phyloP scores from a whole-genome alignment of 2,329 filamentous ascomycete genomes.

The Fusarium chlamydosporum region DNA sequence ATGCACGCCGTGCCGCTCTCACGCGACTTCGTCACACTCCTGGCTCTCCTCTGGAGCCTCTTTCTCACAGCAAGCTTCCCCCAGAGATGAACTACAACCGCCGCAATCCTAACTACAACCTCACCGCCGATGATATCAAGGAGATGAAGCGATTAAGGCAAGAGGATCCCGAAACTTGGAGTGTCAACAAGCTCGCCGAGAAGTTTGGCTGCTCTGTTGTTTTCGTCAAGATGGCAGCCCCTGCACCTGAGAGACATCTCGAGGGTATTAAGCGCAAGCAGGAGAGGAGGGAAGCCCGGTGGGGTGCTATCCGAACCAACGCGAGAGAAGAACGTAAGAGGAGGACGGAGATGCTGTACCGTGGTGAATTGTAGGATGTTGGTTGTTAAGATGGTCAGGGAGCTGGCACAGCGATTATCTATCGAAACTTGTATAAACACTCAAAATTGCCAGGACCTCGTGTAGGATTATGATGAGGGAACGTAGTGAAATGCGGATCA shows the following conservation, averaged over 20 bases:
- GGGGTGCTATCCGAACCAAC: slow-evolving; percentile 69
- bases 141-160: slow-evolving; percentile 71
- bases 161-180: slow-evolving; percentile 69
- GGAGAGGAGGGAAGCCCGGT: slow-evolving; percentile 66
- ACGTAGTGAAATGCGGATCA: slow-evolving; percentile 32
- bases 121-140: slow-evolving; percentile 68
- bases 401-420: slow-evolving; percentile 11
- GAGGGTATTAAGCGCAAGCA: slow-evolving; percentile 61
- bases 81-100: slow-evolving; percentile 55
- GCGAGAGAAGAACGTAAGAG: slow-evolving; percentile 69
- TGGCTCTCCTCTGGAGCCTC: slow-evolving; percentile 40
- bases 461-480: slow-evolving; percentile 49
- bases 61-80: slow-evolving; percentile 51
- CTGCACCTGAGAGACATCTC: slow-evolving; percentile 64
- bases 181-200: slow-evolving; percentile 65
- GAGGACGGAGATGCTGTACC: slow-evolving; percentile 67
- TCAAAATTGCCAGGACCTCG: slow-evolving; percentile 34
- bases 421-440: slow-evolving; percentile 45
- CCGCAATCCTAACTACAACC: slow-evolving; percentile 63
- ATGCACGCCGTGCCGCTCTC: slow-evolving; percentile 67
- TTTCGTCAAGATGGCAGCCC: slow-evolving; percentile 72
- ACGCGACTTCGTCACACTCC: slow-evolving; percentile 60
- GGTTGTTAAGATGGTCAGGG: slow-evolving; percentile 2
- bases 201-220: slow-evolving; percentile 69
- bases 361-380: slow-evolving; percentile 63